phyloP scores from a whole-genome alignment of 140 eudicot genomes.

The Erigeron philadelphicus region DNA sequence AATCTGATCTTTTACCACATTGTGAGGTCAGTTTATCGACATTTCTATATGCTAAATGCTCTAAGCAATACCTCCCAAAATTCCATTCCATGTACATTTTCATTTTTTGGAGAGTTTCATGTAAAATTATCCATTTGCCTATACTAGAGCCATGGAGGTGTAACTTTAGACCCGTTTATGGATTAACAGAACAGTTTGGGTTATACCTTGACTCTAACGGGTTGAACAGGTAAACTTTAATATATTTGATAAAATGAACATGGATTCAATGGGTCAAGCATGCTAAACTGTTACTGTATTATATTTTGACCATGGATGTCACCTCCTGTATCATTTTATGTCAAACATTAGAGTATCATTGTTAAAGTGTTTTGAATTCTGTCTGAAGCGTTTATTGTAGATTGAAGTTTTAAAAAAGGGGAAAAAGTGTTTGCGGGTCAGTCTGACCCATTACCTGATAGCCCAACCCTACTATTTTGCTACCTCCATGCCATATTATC shows the following conservation, averaged over 20 bases:
- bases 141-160: neutral
- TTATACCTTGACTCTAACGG: neutral
- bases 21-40: constrained; percentile 55
- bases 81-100: neutral
- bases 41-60: neutral
- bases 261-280: neutral
- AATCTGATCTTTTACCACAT: constrained; percentile 83
- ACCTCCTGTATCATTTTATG: neutral
- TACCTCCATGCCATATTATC: neutral
- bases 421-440: neutral
- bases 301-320: neutral
- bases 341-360: neutral
- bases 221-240: neutral
- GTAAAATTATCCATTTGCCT: neutral
- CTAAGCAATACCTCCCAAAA: neutral
- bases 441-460: neutral
- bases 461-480: neutral
- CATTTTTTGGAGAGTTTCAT: neutral
- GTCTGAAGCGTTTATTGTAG: neutral
- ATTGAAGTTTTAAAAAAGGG: neutral
- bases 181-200: constrained; percentile 11
- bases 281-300: neutral
- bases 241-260: neutral
- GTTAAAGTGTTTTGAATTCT: neutral
- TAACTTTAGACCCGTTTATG: neutral